phyloP scores from a whole-genome alignment of 228 moss, liverwort and hornwort species.

The Sphagnum magellanicum region DNA sequence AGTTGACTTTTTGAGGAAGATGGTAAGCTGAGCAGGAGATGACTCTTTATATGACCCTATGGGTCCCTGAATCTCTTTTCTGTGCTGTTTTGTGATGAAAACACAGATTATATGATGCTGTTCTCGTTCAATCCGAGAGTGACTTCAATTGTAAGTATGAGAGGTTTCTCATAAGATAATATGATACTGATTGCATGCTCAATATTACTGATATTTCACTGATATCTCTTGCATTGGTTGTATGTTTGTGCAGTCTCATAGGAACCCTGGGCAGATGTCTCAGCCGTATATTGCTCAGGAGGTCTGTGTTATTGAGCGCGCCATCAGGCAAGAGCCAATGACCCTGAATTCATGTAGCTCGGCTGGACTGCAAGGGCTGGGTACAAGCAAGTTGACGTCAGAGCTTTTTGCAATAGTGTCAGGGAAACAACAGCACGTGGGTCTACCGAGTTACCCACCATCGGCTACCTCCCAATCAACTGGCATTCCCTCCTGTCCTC shows the following conservation, averaged over 20 bases:
- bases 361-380: conserved; percentile 50
- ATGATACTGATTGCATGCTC: too few species aligned
- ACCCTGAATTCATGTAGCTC: conserved; percentile 41
- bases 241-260: conserved; percentile 53
- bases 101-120: too few species aligned
- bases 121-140: too few species aligned
- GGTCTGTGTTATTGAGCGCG: conserved; percentile 85
- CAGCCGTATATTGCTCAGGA: conserved; percentile 55
- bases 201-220: too few species aligned
- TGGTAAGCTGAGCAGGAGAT: too few species aligned
- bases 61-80: too few species aligned
- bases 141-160: too few species aligned
- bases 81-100: too few species aligned
- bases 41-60: too few species aligned
- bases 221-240: background rate
- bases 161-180: too few species aligned
- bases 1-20: too few species aligned
- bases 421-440: conserved; percentile 50
- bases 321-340: conserved; percentile 74
- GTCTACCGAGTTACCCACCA: conserved; percentile 48
- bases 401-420: conserved; percentile 62
- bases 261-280: conserved; percentile 55
- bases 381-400: conserved; percentile 54
- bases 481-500: conserved; percentile 34
- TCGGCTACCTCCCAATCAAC: conserved; percentile 36